Evolutionary conservation across 768 basidiomycete species (phyloP), one percentile per base, ranked within the genome.

Genomic region (Boletus vermiculosoides): DNA sequence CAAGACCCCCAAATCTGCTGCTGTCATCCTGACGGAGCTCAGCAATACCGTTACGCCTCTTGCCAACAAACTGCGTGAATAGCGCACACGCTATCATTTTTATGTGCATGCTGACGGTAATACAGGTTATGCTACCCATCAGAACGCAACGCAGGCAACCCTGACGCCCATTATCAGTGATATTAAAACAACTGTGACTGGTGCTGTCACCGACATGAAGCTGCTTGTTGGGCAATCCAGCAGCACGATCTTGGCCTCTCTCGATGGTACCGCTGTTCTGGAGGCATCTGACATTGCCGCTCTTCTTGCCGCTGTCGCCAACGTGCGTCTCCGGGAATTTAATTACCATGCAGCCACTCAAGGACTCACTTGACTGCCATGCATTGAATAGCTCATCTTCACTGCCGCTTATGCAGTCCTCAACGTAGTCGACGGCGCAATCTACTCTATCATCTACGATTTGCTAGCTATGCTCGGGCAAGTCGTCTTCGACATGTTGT

Each of bases 341-440:
- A 15, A 20, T 4, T 34, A 16, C 7, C 18, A 10, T n/a, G 22
- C 5, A 2, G 36, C 10, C 16, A 12, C 49, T 45, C 13, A 20
- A 15, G 25, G 37, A 13, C 34, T 62, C n/a, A 54, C 18, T 31
- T n/a, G 25, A 50, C 33, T 11, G 8, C 6, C 30, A 18, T 49
- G 8, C 20, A 37, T 34, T 34, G 12, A 13, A 48, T 23, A 63
- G 61, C 61, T 63, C 44, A 3, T 63, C 55, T 53, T 63, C 44
- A 15, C 23, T 2, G 50, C 37, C 15, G 7, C 6, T 39, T 8
- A n/a, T n/a, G 18, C 37, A n/a, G 18, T 39, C 18, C 37, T 39
- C 37, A 6, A 8, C 16, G 18, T 39, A 7, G 37, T 39, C 16
- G 37, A 18, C 15, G 18, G 0, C 15, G 7, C 16, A 39, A 18